Percentiles rank a stretch among this genome's conserved stretches.
phyloP scores from a whole-genome alignment of 2,329 filamentous ascomycete genomes.

The Fusarium goolgardi region DNA sequence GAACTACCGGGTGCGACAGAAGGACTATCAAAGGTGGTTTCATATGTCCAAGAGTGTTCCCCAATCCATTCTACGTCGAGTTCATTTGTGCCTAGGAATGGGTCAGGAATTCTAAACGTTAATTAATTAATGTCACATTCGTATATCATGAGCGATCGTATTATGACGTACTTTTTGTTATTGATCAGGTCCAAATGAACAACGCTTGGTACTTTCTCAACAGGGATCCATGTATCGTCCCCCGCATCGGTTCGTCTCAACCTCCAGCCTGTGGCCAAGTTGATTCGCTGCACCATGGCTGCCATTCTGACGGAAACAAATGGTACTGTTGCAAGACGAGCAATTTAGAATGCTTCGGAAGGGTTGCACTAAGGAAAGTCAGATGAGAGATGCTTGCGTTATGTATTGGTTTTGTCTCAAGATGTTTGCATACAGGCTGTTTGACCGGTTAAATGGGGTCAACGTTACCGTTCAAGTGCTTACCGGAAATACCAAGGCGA shows the following conservation, averaged over 20 bases:
- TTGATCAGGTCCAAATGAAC: background rate
- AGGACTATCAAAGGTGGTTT: background rate
- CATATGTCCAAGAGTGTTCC: conserved; percentile 10
- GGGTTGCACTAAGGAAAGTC: background rate
- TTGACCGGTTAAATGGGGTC: too few relatives aligned
- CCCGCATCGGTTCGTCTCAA: background rate
- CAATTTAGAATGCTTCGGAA: background rate
- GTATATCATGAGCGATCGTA: too few relatives aligned
- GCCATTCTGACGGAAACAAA: background rate
- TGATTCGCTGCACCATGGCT: background rate
- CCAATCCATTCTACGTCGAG: conserved; percentile 9
- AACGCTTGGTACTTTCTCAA: background rate
- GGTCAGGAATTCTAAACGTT: background rate
- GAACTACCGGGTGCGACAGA: background rate
- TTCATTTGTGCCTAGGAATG: conserved; percentile 5
- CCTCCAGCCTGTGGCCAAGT: background rate
- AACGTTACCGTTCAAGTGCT: too few relatives aligned
- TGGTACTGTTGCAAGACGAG: background rate
- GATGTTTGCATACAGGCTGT: too few relatives aligned
- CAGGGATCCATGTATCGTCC: background rate
- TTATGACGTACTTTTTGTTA: background rate
- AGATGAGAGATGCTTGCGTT: background rate
- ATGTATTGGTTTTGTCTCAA: background rate
- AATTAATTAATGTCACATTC: background rate
- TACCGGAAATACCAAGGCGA: too few relatives aligned